Base-by-base conservation (phyloP, 176 grass and related monocot species). In the Carex cristatella region DNA sequence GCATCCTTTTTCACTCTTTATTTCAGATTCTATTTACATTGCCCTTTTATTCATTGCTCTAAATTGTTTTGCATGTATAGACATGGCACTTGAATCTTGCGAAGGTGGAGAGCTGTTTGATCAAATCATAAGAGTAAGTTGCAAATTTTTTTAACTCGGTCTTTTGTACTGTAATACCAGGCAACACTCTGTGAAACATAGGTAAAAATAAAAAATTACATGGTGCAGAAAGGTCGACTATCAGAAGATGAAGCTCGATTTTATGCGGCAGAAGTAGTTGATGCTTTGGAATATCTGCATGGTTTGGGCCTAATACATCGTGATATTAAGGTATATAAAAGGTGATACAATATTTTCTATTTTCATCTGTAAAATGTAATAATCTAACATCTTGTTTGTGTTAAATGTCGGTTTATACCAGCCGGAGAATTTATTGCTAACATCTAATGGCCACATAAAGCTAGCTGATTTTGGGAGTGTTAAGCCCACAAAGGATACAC, bases 381-480 rank as follows among this genome's bases (percentile, higher is more conserved):
- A 54, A 53, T 69, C 44, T 65, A 57, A 79, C 58, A 0, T 13
- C 12, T 1, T 58, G 14, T 58, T 55, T 78, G 46, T 75, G 9
- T 75, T 65, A 58, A 2, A 61, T 86, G 72, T 32, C 56, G 74
- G 16, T 48, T 58, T 18, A 37, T 87, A 83, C 73, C 96, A 99
- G 96, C 96, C 96, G 75, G 96, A 99, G 88, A 99, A 99, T 82
- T 82, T 99, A 88, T 60, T 99, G 57, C 86, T 99, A 80, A 95
- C 96, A 74, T 84, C 83, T 59, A 93, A 99, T 88, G 96, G 93
- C 23, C 96, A 99, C 81, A 88, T 99, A 79, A 99, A 95, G 82
- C 88, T 99, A 76, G 96, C 96, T 84, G 96, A 99, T 81, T 99
- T 99, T 94, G 93, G 96, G 69, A 99, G 96, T 27, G 93, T 99